Base-by-base conservation (phyloP, 208 protist genomes). In the Wallacemonas sp. region DNA sequence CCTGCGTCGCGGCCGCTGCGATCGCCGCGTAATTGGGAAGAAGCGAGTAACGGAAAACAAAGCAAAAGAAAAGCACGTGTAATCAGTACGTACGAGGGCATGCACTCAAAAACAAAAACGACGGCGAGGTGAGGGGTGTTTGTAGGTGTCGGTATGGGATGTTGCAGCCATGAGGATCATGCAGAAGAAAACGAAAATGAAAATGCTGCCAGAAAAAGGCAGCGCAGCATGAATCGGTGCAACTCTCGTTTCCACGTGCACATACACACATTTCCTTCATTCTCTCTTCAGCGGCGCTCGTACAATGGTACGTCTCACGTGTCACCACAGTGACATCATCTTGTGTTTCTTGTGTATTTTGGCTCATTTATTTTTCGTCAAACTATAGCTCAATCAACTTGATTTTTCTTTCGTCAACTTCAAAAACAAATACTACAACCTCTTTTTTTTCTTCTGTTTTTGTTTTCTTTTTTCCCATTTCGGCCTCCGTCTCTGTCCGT, bases 1-100 rank as follows among this genome's bases (percentile, higher is more conserved):
- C 46, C 22, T 74, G 64, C 45, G 61, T 82, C 23, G 76, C 65
- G 12, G 23, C 67, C 7, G 76, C 62, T 11, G 70, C 66, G n/a
- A 54, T 61, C 12, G 18, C 14, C 49, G 62, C 64, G n/a, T 64
- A 46, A 18, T 23, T 42, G 0, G 36, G 25, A 54, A 59, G 25
- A 46, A 49, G 48, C 29, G 7, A 57, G 29, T 38, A 57, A 57
- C 8, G 22, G 29, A 46, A 49, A 48, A 55, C 12, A 61, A 57
- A 3, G 26, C 55, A 65, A 29, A 50, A 22, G 16, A 0, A 64
- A n/a, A 38, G 50, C 18, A n/a, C n/a, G n/a, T n/a, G n/a, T n/a
- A n/a, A n/a, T n/a, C n/a, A n/a, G n/a, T n/a, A n/a, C n/a, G n/a
- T n/a, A n/a, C n/a, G n/a, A n/a, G n/a, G n/a, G n/a, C n/a, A n/a